Conservation (phyloP, 2,329 filamentous ascomycete species). For the Scedosporium dehoogii region DNA sequence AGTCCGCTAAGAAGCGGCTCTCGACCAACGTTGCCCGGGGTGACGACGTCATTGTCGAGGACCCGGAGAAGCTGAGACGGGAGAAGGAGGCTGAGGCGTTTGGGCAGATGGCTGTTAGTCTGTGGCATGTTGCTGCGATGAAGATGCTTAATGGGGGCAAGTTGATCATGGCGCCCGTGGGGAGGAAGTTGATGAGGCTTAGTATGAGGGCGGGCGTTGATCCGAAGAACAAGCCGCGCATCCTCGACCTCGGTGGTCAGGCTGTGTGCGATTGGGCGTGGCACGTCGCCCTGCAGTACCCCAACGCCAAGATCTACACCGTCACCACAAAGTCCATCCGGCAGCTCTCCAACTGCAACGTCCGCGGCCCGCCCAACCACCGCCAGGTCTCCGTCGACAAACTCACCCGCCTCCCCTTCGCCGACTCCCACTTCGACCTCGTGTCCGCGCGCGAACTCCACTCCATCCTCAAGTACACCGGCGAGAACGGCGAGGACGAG, state of each 20-base stretch:
- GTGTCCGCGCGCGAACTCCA: slow-evolving; percentile 84
- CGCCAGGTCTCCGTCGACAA: slow-evolving; percentile 68
- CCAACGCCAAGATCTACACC: slow-evolving; percentile 78
- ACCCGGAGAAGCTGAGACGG: slow-evolving; percentile 51
- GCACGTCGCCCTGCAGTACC: slow-evolving; percentile 81
- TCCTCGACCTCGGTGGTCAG: slow-evolving; percentile 82
- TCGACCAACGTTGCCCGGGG: slow-evolving; percentile 65
- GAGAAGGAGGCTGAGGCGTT: slow-evolving; percentile 78
- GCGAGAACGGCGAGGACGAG: slow-evolving; percentile 64
- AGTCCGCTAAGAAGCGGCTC: slow-evolving; percentile 60
- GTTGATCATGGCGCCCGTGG: slow-evolving; percentile 53
- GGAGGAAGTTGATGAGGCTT: slow-evolving; percentile 1
- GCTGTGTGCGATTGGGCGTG: slow-evolving; percentile 90
- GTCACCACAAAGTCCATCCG: slow-evolving; percentile 65
- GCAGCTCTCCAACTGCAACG: slow-evolving; percentile 62
- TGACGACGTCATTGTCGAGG: slow-evolving; percentile 53
- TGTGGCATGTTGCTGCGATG: slow-evolving; percentile 51
- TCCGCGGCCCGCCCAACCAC: slow-evolving; percentile 81
- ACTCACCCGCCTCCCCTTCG: slow-evolving; percentile 76
- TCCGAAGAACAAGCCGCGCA: slow-evolving; percentile 46
- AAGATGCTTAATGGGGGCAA: slow-evolving; percentile 55
- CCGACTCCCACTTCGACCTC: slow-evolving; percentile 78
- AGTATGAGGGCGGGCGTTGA: neutral
- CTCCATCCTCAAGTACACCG: slow-evolving; percentile 65
- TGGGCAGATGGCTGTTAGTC: slow-evolving; percentile 53